Evolutionary conservation across 140 eudicot genomes (phyloP), one percentile per base, ranked within the genome.

Genomic region (Senecio squalidus): DNA sequence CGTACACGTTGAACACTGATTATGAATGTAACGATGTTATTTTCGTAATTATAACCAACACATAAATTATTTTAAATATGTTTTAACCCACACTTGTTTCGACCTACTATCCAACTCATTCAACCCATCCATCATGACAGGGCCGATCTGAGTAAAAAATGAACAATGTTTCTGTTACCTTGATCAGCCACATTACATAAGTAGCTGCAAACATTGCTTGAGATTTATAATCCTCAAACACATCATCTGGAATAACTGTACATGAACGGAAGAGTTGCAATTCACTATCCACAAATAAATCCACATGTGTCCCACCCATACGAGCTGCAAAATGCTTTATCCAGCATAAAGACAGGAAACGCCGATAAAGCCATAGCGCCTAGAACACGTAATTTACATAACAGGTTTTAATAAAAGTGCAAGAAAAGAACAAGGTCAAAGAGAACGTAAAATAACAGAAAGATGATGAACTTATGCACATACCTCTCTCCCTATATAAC

Each of bases 331-430:
- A 72, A 72, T 83, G 71, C 64, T 74, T 74, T 36, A 86, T 76
- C 98, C 98, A 90, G 39, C 67, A 66, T 22, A 81, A 4, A 24
- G 94, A 76, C 62, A 90, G 83, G 69, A 90, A 81, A 45, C 98
- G 98, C 0, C 98, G 88, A 44, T 90, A 86, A 63, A 90, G 90
- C 98, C 98, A 90, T 50, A 90, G 60, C 8, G 95, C 83, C 95
- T 89, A 76, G 6, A 55, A 52, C 73, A 49, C 58, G 52, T 15
- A 41, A 24, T 18, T 5, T 29, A 55, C 25, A 39, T 13, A 18
- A 22, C 0, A 43, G 31, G 3, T 18, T 60, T 48, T 53, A 29
- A n/a, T n/a, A n/a, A n/a, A n/a, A n/a, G n/a, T n/a, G n/a, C n/a
- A n/a, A n/a, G n/a, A n/a, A n/a, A n/a, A n/a, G n/a, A n/a, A n/a